A percentile compares a stretch with the other conserved stretches of the same genome.
Conservation (phyloP, 768 basidiomycete genomes). For the Collybiopsis confluens region DNA sequence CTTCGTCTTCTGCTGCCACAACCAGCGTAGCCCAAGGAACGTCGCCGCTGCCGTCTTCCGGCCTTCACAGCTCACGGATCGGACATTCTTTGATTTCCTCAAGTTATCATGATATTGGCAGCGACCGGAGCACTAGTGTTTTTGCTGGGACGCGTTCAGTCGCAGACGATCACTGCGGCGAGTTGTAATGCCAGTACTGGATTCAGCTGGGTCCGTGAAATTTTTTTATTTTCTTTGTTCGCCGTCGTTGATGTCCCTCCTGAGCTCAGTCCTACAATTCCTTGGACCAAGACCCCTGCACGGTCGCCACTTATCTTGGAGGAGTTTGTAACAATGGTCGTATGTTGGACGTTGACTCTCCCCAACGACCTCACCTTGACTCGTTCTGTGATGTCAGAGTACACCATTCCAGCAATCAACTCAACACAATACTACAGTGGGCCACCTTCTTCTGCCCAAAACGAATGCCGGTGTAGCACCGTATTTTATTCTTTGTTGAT, state of each 20-base stretch:
- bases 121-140: not conserved
- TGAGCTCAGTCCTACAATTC: slow-evolving; percentile 18
- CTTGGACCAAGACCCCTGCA: slow-evolving; percentile 24
- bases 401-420: slow-evolving; percentile 7
- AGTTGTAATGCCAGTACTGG: slow-evolving; percentile 3
- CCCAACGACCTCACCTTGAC: not conserved
- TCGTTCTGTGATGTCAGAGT: not conserved
- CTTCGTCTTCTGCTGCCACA: not conserved
- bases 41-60: not conserved
- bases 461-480: slow-evolving; percentile 6
- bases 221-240: not conserved
- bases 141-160: not conserved
- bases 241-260: not conserved
- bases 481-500: slow-evolving; percentile 5
- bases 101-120: not conserved
- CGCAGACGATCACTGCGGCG: not conserved
- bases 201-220: slow-evolving; percentile 7
- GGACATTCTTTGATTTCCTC: too few relatives aligned
- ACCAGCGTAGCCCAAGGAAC: too few relatives aligned
- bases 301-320: slow-evolving; percentile 24
- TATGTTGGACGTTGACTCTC: not conserved
- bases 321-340: slow-evolving; percentile 18
- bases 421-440: slow-evolving; percentile 5
- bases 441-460: not conserved
- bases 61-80: too few relatives aligned